Conservation (phyloP, 345 rosid genomes). For the Lumnitzera racemosa region DNA sequence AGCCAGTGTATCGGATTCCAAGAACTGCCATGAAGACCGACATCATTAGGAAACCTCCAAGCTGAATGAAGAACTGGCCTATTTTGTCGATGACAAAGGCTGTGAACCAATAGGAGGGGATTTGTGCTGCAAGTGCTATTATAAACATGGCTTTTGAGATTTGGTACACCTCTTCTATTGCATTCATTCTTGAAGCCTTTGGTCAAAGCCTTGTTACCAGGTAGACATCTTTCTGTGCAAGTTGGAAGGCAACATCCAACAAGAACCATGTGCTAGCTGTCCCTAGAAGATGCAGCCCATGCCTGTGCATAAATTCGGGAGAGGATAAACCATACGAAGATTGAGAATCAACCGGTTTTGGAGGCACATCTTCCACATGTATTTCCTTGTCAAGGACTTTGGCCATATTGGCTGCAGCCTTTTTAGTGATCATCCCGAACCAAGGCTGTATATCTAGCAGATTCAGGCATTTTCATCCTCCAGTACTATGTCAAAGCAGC, state of each 20-base stretch:
- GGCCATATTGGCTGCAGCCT: constrained; percentile 69
- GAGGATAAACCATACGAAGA: constrained; percentile 37
- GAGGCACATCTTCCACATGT: background rate
- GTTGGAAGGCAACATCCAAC: constrained; percentile 60
- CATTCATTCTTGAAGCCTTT: constrained; percentile 44
- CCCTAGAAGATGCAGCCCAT: constrained; percentile 62
- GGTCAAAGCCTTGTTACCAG: constrained; percentile 41
- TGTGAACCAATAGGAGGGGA: constrained; percentile 76
- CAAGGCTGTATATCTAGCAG: constrained; percentile 67
- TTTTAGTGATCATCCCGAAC: constrained; percentile 47
- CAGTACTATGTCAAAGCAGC: constrained; percentile 69
- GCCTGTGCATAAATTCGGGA: constrained; percentile 37
- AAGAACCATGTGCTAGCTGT: constrained; percentile 67
- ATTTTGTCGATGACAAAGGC: constrained; percentile 50
- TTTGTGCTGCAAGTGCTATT: constrained; percentile 48
- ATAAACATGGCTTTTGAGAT: constrained; percentile 50
- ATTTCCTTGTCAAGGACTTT: constrained; percentile 37
- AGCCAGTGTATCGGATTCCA: constrained; percentile 20
- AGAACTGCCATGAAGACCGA: constrained; percentile 56
- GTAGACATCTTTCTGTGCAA: constrained; percentile 64
- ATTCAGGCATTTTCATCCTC: constrained; percentile 83
- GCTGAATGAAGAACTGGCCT: constrained; percentile 62
- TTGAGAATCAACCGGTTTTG: constrained; percentile 1
- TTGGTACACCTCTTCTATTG: constrained; percentile 48
- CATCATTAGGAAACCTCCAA: constrained; percentile 58